A percentile compares a stretch with the other conserved stretches of the same genome.
phyloP scores from a whole-genome alignment of 768 basidiomycete genomes.

The Kwoniella sp. region DNA sequence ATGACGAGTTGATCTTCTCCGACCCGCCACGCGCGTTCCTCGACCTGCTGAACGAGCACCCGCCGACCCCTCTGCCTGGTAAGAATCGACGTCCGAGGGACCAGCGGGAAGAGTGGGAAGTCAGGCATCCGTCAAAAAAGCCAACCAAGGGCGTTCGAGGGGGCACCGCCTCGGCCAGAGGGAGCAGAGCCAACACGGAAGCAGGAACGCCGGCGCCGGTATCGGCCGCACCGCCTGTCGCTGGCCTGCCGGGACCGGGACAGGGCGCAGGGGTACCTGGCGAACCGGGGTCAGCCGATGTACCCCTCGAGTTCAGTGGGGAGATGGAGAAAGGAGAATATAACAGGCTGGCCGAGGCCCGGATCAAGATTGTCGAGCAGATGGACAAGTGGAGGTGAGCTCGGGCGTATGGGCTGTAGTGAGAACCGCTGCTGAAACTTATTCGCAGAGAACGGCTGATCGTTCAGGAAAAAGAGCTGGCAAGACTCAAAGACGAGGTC shows the following conservation, averaged over 20 bases:
- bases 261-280: conserved; percentile 18
- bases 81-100: conserved; percentile 33
- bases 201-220: conserved; percentile 13
- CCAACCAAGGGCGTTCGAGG: conserved; percentile 50
- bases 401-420: background rate
- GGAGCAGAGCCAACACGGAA: conserved; percentile 59
- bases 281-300: conserved; percentile 54
- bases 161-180: conserved; percentile 54
- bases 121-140: conserved; percentile 1
- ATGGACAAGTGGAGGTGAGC: conserved; percentile 64
- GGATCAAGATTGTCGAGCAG: conserved; percentile 66
- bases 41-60: conserved; percentile 69
- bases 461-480: conserved; percentile 78
- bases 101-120: conserved; percentile 33
- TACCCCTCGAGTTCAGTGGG: conserved; percentile 73
- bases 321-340: conserved; percentile 84
- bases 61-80: conserved; percentile 70
- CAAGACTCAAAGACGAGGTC: conserved; percentile 60
- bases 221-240: background rate
- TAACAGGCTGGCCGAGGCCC: conserved; percentile 71
- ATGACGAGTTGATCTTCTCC: conserved; percentile 94
- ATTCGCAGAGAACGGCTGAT: conserved; percentile 56
- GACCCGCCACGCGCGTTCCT: conserved; percentile 88
- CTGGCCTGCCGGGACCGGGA: background rate
- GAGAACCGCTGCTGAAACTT: background rate